Conservation (phyloP, 306 rosid species). For the Quercus aquifolioides region DNA sequence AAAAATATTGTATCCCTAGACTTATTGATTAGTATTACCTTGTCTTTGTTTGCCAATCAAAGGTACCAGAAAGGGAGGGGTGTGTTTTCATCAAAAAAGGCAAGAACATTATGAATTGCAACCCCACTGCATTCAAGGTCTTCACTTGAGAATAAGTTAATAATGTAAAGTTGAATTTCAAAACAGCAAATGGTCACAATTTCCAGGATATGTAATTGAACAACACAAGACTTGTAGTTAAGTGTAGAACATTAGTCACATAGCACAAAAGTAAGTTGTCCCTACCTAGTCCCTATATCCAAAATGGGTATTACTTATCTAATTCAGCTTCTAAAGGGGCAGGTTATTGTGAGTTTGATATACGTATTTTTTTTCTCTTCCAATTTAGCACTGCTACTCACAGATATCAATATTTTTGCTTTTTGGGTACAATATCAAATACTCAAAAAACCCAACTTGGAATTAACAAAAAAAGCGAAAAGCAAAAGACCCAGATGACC, state of each 20-base stretch:
- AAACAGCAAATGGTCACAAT: background rate
- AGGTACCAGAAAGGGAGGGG: background rate
- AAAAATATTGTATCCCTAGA: no score
- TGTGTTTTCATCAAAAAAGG: background rate
- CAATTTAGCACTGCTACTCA: background rate
- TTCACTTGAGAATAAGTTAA: background rate
- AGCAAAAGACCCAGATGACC: background rate
- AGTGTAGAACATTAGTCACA: background rate
- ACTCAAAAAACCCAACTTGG: no score
- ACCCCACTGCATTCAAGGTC: background rate
- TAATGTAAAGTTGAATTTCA: background rate
- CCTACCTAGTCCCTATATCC: background rate
- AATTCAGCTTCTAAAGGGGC: background rate
- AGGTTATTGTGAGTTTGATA: background rate
- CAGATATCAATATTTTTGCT: background rate
- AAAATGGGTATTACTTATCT: background rate
- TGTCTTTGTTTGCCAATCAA: no score
- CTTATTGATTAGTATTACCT: background rate
- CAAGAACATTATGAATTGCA: background rate
- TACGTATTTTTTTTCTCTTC: background rate
- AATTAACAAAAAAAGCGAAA: background rate
- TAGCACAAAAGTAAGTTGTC: background rate
- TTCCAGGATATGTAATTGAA: background rate
- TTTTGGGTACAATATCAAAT: background rate
- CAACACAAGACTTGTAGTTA: background rate